A percentile compares a stretch with the other conserved stretches of the same genome.
Conservation (phyloP, 83 land plant species). For the Picea abies region DNA sequence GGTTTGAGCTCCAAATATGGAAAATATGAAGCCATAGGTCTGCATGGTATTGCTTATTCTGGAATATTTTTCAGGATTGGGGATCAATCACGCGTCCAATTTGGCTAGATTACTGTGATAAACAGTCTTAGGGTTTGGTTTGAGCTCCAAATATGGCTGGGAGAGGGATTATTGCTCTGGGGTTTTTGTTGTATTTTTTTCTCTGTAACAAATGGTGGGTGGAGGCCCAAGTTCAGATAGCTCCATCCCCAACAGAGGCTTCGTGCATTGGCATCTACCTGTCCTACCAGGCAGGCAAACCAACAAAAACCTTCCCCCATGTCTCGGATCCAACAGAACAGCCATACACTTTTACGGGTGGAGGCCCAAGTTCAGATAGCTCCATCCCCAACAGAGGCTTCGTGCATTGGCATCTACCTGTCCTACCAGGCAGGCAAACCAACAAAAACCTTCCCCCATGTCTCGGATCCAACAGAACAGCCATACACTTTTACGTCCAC, state of each 20-base stretch:
- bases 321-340: slow-evolving; percentile 55
- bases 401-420: slow-evolving; percentile 55
- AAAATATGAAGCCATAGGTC: no score
- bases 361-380: slow-evolving; percentile 1
- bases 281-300: slow-evolving; percentile 33
- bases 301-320: slow-evolving; percentile 38
- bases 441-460: slow-evolving; percentile 35
- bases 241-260: slow-evolving; percentile 13
- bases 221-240: slow-evolving; percentile 10
- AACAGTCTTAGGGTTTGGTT: no score
- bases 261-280: slow-evolving; percentile 54
- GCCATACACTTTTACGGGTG: slow-evolving; percentile 64
- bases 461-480: slow-evolving; percentile 58
- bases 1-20: no score
- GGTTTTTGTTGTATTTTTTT: background rate
- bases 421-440: slow-evolving; percentile 38
- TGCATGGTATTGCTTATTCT: no score
- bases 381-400: slow-evolving; percentile 13
- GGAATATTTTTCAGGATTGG: no score
- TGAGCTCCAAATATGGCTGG: no score
- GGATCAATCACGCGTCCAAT: no score
- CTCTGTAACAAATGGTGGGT: background rate
- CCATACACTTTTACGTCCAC: slow-evolving; percentile 60
- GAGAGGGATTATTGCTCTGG: background rate
- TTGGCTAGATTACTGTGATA: no score